Conservation (phyloP, 352 stramenopile species). For the Pythium aristosporum region DNA sequence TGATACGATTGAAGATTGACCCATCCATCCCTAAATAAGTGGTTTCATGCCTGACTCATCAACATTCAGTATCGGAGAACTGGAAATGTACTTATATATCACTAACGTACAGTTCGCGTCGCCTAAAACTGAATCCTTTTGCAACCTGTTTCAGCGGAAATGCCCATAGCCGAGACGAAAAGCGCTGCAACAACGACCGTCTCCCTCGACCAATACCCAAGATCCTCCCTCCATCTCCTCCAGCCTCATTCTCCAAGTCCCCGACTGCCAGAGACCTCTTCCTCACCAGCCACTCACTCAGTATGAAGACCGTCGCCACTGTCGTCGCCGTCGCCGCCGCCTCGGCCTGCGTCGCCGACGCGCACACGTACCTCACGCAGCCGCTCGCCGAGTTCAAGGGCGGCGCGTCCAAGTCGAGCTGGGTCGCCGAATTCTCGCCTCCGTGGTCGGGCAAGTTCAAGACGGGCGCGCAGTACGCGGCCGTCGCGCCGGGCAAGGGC, state of each 20-base stretch:
- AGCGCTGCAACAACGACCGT: not conserved
- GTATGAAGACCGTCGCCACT: slow-evolving; percentile 11
- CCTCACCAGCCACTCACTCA: not conserved
- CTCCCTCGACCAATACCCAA: not conserved
- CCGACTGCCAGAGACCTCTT: not conserved
- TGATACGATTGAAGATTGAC: too few relatives aligned
- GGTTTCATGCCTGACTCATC: too few relatives aligned
- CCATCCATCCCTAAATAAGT: too few relatives aligned
- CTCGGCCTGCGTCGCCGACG: not conserved
- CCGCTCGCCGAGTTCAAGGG: slow-evolving; percentile 18
- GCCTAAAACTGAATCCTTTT: not conserved
- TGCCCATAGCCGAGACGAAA: not conserved
- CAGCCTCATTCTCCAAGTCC: slow-evolving; percentile 7
- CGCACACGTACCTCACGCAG: slow-evolving; percentile 16
- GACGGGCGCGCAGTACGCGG: slow-evolving; percentile 22
- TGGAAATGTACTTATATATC: not conserved
- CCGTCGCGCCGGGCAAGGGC: slow-evolving; percentile 6
- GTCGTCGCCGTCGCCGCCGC: not conserved
- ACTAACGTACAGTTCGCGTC: not conserved
- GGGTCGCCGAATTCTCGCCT: slow-evolving; percentile 17
- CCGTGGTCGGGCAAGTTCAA: slow-evolving; percentile 22
- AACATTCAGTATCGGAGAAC: too few relatives aligned
- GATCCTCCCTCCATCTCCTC: not conserved
- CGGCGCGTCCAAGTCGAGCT: slow-evolving; percentile 19
- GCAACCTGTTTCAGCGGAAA: not conserved